A percentile compares a stretch with the other conserved stretches of the same genome.
Evolutionary conservation across 1,284 basidiomycete species (phyloP).

Genomic region (Tylopilus microsporus): DNA sequence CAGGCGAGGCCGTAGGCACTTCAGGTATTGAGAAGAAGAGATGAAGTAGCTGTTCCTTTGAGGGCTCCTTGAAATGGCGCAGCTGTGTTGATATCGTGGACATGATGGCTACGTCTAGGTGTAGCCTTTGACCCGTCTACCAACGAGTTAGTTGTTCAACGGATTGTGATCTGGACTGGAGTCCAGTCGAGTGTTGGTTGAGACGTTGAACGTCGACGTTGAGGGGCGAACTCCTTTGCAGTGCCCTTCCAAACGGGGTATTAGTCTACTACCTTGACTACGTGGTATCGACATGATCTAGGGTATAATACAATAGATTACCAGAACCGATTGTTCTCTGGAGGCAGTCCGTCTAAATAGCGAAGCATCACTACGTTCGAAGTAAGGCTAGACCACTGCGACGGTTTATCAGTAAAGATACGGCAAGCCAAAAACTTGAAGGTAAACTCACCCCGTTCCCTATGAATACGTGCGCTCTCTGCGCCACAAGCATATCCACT

Average conservation of each 20-base stretch:
- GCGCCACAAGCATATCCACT: constrained; percentile 44
- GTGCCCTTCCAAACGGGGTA: constrained; percentile 20
- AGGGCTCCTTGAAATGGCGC: constrained; percentile 85
- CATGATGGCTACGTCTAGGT: constrained; percentile 41
- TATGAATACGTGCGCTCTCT: constrained; percentile 41
- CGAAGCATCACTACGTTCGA: constrained; percentile 51
- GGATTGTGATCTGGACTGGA: constrained; percentile 6
- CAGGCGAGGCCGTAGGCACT: constrained; percentile 3
- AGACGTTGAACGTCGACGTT: too few relatives aligned
- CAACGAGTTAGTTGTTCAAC: constrained; percentile 1
- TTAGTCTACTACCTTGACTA: not conserved
- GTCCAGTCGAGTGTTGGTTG: not conserved
- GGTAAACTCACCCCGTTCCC: constrained; percentile 37
- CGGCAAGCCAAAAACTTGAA: not conserved
- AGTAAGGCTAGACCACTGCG: constrained; percentile 53
- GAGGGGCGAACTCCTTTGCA: too few relatives aligned
- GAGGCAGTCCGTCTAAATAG: constrained; percentile 22
- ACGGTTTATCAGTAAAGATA: not conserved
- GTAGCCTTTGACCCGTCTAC: not conserved
- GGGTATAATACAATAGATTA: not conserved
- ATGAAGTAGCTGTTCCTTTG: constrained; percentile 76
- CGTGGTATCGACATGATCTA: not conserved
- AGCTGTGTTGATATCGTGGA: constrained; percentile 78
- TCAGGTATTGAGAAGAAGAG: constrained; percentile 81
- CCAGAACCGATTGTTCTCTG: constrained; percentile 30